Evolutionary conservation across 1,284 basidiomycete genomes (phyloP).

Genomic region (Phellinidium pouzarii): DNA sequence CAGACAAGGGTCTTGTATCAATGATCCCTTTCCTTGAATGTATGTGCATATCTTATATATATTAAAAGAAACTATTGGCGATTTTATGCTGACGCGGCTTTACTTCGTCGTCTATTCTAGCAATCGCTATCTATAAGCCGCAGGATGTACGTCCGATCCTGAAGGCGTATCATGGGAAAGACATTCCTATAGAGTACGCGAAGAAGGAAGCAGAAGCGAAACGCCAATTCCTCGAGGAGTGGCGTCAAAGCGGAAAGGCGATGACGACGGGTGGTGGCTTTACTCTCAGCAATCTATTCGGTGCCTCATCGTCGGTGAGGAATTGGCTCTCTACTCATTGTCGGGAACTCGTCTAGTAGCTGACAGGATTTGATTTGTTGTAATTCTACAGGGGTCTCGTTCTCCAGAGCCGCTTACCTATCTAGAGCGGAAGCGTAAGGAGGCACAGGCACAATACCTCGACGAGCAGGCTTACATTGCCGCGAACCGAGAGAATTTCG

Average conservation of each 20-base stretch:
- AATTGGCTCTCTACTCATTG: neutral
- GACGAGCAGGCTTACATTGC: constrained; percentile 87
- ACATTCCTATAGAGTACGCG: constrained; percentile 86
- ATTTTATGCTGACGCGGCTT: constrained; percentile 12
- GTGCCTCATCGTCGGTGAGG: constrained; percentile 28
- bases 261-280: constrained; percentile 41
- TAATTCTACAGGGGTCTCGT: constrained; percentile 25
- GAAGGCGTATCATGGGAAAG: constrained; percentile 78
- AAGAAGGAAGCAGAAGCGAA: constrained; percentile 82
- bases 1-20: constrained; percentile 78
- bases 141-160: constrained; percentile 85
- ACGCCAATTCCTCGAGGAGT: constrained; percentile 72
- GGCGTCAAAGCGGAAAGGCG: constrained; percentile 55
- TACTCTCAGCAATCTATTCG: constrained; percentile 60
- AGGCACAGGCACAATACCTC: constrained; percentile 79
- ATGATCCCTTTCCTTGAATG: constrained; percentile 98
- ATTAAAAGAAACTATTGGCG: neutral
- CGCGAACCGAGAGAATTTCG: constrained; percentile 77
- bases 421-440: constrained; percentile 83
- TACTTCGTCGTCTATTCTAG: constrained; percentile 35
- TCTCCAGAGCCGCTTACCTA: constrained; percentile 68
- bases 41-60: constrained; percentile 41
- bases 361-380: constrained; percentile 18
- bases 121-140: constrained; percentile 82
- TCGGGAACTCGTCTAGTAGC: constrained; percentile 6